Conservation (phyloP, 257 asterid genomes). For the Penstemon newberryi region DNA sequence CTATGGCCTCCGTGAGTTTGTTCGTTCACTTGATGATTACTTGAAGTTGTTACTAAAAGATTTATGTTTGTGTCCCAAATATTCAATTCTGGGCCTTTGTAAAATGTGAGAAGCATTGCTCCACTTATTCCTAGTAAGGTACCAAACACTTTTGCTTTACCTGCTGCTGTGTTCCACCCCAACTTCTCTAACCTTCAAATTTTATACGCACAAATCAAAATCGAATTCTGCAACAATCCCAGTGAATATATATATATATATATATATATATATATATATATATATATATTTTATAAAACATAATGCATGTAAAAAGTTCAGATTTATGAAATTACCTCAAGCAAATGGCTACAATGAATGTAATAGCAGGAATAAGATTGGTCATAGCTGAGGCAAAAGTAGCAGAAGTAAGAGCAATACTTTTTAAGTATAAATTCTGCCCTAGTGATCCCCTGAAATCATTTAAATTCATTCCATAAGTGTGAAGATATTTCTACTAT, state of each 20-base stretch:
- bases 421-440: constrained; percentile 55
- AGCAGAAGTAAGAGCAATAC: constrained; percentile 54
- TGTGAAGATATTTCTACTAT: not conserved
- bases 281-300: too few species aligned
- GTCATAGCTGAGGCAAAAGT: constrained; percentile 64
- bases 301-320: too few species aligned
- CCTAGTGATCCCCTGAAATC: constrained; percentile 60
- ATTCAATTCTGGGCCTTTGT: constrained; percentile 58
- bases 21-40: constrained; percentile 22
- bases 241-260: not conserved
- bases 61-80: constrained; percentile 49
- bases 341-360: constrained; percentile 53
- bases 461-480: not conserved
- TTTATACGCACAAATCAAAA: not conserved
- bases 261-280: not conserved
- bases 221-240: too few species aligned
- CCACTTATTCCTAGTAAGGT: constrained; percentile 60
- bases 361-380: constrained; percentile 69
- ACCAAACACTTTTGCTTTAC: constrained; percentile 69
- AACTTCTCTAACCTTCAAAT: constrained; percentile 56
- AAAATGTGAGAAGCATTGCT: constrained; percentile 78
- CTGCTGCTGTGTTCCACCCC: constrained; percentile 54
- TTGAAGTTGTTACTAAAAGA: constrained; percentile 36
- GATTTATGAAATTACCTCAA: constrained; percentile 36
- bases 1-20: constrained; percentile 20